Conservation (phyloP, 371 early-diverging fungal species). For the Quaeritorhiza haematococci region DNA sequence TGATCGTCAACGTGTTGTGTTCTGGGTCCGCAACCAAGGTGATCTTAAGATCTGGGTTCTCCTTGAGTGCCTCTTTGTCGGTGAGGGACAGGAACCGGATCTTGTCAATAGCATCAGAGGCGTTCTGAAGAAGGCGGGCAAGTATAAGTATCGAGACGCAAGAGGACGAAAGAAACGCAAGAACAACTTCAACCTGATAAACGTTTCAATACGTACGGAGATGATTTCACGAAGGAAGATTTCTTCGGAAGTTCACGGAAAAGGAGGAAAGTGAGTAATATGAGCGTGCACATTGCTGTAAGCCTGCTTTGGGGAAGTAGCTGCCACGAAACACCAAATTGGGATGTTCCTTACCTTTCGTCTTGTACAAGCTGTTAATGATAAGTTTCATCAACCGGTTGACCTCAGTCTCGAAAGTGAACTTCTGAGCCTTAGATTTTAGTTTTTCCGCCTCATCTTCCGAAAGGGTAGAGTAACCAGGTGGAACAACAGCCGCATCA, state of each 20-base stretch:
- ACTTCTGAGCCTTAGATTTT: constrained; percentile 19
- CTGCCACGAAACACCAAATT: not conserved
- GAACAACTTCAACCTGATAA: not conserved
- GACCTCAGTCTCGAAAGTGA: constrained; percentile 63
- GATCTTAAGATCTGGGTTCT: constrained; percentile 62
- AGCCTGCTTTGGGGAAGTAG: not conserved
- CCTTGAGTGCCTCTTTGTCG: constrained; percentile 49
- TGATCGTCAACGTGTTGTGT: constrained; percentile 66
- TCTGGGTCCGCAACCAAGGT: constrained; percentile 68
- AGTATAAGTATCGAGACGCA: no score
- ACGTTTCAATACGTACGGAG: constrained; percentile 36
- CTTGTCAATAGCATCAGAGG: constrained; percentile 95
- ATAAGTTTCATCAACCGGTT: constrained; percentile 85
- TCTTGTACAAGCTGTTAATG: constrained; percentile 83
- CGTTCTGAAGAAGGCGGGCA: constrained; percentile 57
- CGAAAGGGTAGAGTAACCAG: no score
- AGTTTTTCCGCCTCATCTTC: not conserved
- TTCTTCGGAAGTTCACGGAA: constrained; percentile 61
- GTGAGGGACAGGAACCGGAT: constrained; percentile 76
- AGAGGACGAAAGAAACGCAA: no score
- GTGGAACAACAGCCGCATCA: no score
- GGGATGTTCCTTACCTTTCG: constrained; percentile 26
- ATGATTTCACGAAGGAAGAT: constrained; percentile 95
- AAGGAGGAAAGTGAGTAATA: no score
- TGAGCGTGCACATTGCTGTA: no score